Evolutionary conservation across 192 early-diverging fungal genomes (phyloP).

Genomic region (Coemansia sp.): DNA sequence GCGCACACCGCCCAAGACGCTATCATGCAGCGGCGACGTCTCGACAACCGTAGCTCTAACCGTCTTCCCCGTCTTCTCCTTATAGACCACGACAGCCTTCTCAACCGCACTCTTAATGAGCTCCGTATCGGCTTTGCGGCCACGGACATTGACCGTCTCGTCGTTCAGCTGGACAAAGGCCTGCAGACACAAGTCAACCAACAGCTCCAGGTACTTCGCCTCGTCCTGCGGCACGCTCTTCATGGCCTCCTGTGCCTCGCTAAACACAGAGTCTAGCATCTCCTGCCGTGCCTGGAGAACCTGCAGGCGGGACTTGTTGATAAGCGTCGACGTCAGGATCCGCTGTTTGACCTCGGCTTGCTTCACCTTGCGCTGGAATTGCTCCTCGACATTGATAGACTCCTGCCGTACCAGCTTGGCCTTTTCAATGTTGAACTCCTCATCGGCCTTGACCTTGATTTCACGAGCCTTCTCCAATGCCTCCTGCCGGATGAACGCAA

Average conservation of each 20-base stretch:
- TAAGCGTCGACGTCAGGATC: conserved; percentile 91
- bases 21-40: conserved; percentile 66
- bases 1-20: conserved; percentile 86
- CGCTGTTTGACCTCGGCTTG: conserved; percentile 94
- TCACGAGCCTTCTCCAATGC: conserved; percentile 97
- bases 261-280: conserved; percentile 79
- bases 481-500: conserved; percentile 98
- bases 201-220: conserved; percentile 62
- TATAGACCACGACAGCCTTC: conserved; percentile 54
- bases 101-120: conserved; percentile 60
- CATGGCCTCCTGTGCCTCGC: conserved; percentile 66
- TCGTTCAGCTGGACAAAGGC: conserved; percentile 89
- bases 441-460: conserved; percentile 99
- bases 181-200: conserved; percentile 68
- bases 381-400: conserved; percentile 92
- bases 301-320: conserved; percentile 93
- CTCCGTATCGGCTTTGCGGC: conserved; percentile 68
- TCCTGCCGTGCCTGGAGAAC: conserved; percentile 86
- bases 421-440: conserved; percentile 99
- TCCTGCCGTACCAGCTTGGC: conserved; percentile 98
- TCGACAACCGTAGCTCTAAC: conserved; percentile 46
- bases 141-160: conserved; percentile 63
- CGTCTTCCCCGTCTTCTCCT: conserved; percentile 54
- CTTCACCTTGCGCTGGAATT: conserved; percentile 96
- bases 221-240: conserved; percentile 60